Evolutionary conservation across 805 yeast species (phyloP).

Genomic region (Wickerhamiella shivajii): DNA sequence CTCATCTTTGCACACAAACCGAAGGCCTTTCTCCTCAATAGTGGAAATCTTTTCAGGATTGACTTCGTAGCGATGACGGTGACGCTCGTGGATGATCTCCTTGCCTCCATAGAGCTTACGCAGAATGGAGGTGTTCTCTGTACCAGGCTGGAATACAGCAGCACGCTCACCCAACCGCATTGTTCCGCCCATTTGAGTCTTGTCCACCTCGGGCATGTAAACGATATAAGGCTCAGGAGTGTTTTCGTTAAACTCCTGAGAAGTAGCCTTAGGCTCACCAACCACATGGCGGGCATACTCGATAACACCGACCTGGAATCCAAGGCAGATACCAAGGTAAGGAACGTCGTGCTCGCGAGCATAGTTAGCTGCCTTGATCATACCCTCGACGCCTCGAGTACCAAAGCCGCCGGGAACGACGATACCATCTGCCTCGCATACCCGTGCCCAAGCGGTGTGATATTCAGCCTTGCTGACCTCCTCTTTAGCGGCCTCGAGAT

Average conservation of each 20-base stretch:
- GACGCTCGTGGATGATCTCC: conserved; percentile 71
- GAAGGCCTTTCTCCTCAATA: conserved; percentile 66
- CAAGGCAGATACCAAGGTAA: conserved; percentile 91
- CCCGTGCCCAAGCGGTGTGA: conserved; percentile 90
- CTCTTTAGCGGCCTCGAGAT: conserved; percentile 64
- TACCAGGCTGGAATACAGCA: conserved; percentile 57
- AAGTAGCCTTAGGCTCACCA: conserved; percentile 52
- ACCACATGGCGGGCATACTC: conserved; percentile 77
- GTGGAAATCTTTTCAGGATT: conserved; percentile 65
- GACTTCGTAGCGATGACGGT: conserved; percentile 96
- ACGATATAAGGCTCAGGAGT: conserved; percentile 61
- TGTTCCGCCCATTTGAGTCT: conserved; percentile 92
- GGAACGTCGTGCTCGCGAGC: conserved; percentile 95
- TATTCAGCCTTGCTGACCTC: conserved; percentile 53
- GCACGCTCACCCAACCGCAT: conserved; percentile 96
- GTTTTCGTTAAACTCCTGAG: conserved; percentile 67
- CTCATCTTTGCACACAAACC: conserved; percentile 90
- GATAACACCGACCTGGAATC: conserved; percentile 92
- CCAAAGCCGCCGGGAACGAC: conserved; percentile 99
- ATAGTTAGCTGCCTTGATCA: conserved; percentile 93
- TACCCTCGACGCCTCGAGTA: conserved; percentile 92
- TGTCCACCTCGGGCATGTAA: conserved; percentile 97
- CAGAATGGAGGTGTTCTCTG: conserved; percentile 54
- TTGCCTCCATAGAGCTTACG: conserved; percentile 66
- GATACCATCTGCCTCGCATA: conserved; percentile 91